Evolutionary conservation across 805 yeast genomes (phyloP).

Genomic region (Ogataea zsoltii): DNA sequence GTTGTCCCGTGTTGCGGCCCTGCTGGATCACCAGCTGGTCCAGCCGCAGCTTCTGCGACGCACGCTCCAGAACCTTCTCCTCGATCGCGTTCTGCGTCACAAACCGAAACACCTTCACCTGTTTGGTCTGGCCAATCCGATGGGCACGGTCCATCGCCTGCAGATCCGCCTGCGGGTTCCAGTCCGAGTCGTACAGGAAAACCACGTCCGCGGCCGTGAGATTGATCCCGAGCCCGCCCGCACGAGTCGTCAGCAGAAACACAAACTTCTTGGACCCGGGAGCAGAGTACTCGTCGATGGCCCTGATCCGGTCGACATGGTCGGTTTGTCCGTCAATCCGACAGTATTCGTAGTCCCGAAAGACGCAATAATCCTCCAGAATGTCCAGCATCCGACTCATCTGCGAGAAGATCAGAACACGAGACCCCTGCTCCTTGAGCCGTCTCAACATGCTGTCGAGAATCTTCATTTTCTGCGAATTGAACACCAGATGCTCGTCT

Average conservation of each 20-base stretch:
- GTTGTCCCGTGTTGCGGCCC: conserved; percentile 39
- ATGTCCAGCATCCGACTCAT: conserved; percentile 83
- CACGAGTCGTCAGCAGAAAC: conserved; percentile 79
- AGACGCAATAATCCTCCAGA: conserved; percentile 73
- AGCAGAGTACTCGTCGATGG: conserved; percentile 79
- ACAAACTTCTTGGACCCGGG: conserved; percentile 72
- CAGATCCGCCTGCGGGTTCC: conserved; percentile 89
- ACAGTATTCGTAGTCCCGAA: conserved; percentile 69
- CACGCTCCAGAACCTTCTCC: conserved; percentile 79
- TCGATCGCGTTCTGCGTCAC: conserved; percentile 83
- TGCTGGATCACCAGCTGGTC: conserved; percentile 86
- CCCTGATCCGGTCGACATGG: conserved; percentile 70
- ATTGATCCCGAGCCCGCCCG: conserved; percentile 88
- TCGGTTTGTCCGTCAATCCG: conserved; percentile 85
- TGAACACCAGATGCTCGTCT: conserved; percentile 76
- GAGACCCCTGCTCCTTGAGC: conserved; percentile 65
- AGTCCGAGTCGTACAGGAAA: conserved; percentile 74
- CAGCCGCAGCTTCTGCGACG: conserved; percentile 73
- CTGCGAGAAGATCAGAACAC: conserved; percentile 79
- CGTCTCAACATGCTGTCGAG: conserved; percentile 66
- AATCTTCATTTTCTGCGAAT: conserved; percentile 70
- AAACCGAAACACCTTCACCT: conserved; percentile 75
- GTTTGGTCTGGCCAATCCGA: conserved; percentile 84
- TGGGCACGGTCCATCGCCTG: conserved; percentile 92
- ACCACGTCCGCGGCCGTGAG: conserved; percentile 81